These are phyloP conservation scores for grape (Vitis vinifera) DNA, from an alignment of 164 flowering plant species.

Conservation along the genomic window ASM3070453v1 NC_081812.1:21179501-21180000, in stretches of 20 bases:
- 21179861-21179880: constrained; percentile 84
- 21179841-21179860: constrained; percentile 67
- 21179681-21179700: constrained; percentile 83
- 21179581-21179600: constrained; percentile 74
- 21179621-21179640: constrained; percentile 63
- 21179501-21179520: constrained; percentile 54
- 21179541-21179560: constrained; percentile 55
- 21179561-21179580: constrained; percentile 74
- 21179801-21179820: constrained; percentile 73
- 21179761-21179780: constrained; percentile 75
- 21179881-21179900: constrained; percentile 83
- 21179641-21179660: constrained; percentile 63
- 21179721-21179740: constrained; percentile 71
- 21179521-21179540: constrained; percentile 38
- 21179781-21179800: constrained; percentile 75
- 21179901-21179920: constrained; percentile 46
- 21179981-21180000: constrained; percentile 79
- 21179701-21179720: constrained; percentile 81
- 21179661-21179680: constrained; percentile 72
- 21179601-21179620: constrained; percentile 72
- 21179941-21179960: constrained; percentile 79
- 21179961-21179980: constrained; percentile 75
- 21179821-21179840: constrained; percentile 66
- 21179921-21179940: constrained; percentile 76
- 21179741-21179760: constrained; percentile 82